Conservation (phyloP, 495 filamentous ascomycete species). For the Cenococcum geophilum region DNA sequence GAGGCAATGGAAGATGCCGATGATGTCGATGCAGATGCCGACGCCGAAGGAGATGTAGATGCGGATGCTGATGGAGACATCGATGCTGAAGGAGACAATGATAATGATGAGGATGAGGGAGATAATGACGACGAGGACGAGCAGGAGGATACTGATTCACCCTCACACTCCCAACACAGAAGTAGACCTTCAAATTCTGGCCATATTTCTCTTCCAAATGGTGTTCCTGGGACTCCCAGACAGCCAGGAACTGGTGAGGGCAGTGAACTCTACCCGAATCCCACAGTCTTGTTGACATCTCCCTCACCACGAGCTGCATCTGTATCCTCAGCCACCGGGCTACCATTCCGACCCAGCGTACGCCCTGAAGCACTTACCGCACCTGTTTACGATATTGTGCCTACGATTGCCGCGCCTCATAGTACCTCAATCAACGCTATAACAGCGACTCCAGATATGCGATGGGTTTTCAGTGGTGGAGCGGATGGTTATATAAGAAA, state of each 20-base stretch:
- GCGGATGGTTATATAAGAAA: conserved; percentile 92
- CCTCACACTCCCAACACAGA: conserved; percentile 37
- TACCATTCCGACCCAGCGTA: conserved; percentile 55
- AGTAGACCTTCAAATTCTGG: conserved; percentile 39
- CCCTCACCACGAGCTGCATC: conserved; percentile 47
- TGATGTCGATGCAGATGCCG: conserved; percentile 43
- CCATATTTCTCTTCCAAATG: conserved; percentile 31
- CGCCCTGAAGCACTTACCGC: conserved; percentile 78
- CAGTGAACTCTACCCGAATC: conserved; percentile 14
- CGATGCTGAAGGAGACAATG: conserved; percentile 60
- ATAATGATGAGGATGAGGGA: conserved; percentile 56
- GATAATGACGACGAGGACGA: conserved; percentile 55
- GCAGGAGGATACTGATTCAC: conserved; percentile 48
- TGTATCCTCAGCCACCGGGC: conserved; percentile 40
- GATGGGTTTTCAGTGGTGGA: conserved; percentile 91
- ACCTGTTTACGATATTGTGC: conserved; percentile 88
- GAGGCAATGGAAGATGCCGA: conserved; percentile 49
- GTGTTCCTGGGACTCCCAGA: conserved; percentile 31
- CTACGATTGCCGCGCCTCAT: conserved; percentile 93
- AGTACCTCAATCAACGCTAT: conserved; percentile 93
- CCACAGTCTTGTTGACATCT: conserved; percentile 24
- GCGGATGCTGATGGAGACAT: conserved; percentile 45
- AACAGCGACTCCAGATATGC: conserved; percentile 86
- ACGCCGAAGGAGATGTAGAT: conserved; percentile 38
- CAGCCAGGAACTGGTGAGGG: conserved; percentile 25